Base-by-base conservation (phyloP, 768 basidiomycete species). In the Mycena metata region DNA sequence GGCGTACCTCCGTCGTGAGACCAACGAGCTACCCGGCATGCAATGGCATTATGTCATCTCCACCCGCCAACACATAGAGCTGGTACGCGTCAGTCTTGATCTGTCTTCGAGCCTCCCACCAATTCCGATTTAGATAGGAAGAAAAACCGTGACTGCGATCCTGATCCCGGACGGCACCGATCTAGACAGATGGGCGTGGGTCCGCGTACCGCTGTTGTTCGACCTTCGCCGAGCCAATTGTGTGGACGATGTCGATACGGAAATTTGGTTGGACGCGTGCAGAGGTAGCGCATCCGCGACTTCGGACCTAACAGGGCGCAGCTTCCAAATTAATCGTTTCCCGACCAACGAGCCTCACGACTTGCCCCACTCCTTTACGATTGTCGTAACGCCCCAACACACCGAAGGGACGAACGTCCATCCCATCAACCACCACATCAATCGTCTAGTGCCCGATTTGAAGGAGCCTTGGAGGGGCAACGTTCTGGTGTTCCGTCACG, bases 401-500 rank as follows among this genome's bases (percentile, higher is more conserved):
- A 39, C 21, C 10, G n/a, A 7, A 4, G 60, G 60, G 15, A 35
- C 36, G 12, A 5, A 41, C 49, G 47, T 61, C 5, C 60, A 61
- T 41, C 60, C 46, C 5, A 16, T 50, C 36, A 61, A 61, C 24
- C 46, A 39, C 6, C 5, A 9, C 2, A 61, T 61, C 17, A 23
- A 39, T 8, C 6, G 5, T 2, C 21, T 61, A 4, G 60, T 42
- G 1, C 60, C 60, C 5, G 49, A 24, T 15, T 11, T 61, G 35
- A 6, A 16, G 6, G 16, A 4, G 0, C 45, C 57, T 2, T 61
- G 60, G 60, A 19, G 60, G 2, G 60, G 60, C 1, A 61, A 61
- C 21, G 49, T 61, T 10, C 39, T 61, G 13, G 24, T 61, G 12
- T 61, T 61, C 11, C 60, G 60, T 3, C 60, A 61, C 24, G 35